These are phyloP conservation scores for Stenogyne calaminthoides DNA, from an alignment of 305 asterid species.

Conservation along the genomic window DNA sequence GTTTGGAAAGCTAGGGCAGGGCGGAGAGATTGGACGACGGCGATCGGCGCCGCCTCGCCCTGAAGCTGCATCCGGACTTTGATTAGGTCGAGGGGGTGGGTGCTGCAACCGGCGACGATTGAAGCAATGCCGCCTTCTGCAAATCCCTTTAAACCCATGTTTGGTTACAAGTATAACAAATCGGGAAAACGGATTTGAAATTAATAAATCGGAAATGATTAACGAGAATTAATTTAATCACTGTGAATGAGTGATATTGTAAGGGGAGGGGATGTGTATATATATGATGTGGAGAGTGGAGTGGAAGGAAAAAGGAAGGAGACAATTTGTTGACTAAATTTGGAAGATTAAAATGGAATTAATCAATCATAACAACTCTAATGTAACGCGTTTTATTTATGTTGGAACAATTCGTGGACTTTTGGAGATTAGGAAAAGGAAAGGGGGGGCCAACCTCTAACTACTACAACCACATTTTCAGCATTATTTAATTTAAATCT, in stretches of 20 bases:
- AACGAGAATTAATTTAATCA: too few relatives aligned
- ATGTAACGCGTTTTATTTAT: neutral
- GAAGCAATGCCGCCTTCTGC: slow-evolving; percentile 80
- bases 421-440: neutral
- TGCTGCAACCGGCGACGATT: slow-evolving; percentile 70
- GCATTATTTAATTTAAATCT: neutral
- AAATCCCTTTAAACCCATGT: slow-evolving; percentile 74
- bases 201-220: neutral
- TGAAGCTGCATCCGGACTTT: slow-evolving; percentile 85
- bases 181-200: neutral
- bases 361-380: neutral
- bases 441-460: neutral
- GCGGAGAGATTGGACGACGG: slow-evolving; percentile 43
- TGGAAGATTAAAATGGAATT: neutral
- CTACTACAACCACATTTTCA: neutral
- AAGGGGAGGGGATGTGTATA: neutral
- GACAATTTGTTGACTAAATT: neutral
- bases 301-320: neutral
- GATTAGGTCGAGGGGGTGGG: slow-evolving; percentile 72
- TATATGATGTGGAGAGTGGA: neutral
- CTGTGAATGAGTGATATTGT: neutral
- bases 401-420: neutral
- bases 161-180: neutral
- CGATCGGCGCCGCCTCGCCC: slow-evolving; percentile 51
- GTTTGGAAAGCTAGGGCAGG: slow-evolving; percentile 57